Evolutionary conservation across 2,329 filamentous ascomycete species (phyloP).

Genomic region (Chrysoporthe puriensis): DNA sequence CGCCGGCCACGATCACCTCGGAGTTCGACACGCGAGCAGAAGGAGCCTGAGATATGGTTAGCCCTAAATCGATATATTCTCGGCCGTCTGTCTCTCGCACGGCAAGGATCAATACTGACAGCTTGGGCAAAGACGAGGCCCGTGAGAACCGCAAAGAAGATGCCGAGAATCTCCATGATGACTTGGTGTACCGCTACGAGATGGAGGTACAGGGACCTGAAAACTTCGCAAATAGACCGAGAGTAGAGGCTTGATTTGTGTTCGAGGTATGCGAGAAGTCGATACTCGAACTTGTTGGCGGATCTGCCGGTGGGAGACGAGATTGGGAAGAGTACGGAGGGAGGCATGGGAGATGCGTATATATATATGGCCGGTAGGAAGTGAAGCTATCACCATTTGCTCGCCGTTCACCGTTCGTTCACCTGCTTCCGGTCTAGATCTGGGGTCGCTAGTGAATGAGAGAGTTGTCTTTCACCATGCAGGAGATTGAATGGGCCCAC

Average conservation of each 20-base stretch:
- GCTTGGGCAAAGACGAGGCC: background rate
- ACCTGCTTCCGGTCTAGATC: background rate
- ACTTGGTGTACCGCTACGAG: background rate
- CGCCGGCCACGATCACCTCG: background rate
- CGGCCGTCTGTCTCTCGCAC: background rate
- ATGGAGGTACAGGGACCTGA: background rate
- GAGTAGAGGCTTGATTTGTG: background rate
- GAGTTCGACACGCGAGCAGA: background rate
- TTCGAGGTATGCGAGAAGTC: background rate
- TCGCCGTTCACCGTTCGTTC: background rate
- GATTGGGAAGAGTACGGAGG: background rate
- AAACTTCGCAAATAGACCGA: no score
- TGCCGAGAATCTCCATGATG: slow-evolving; percentile 3
- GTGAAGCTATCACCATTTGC: background rate
- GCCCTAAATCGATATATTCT: background rate
- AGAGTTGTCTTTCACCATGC: background rate
- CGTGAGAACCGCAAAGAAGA: slow-evolving; percentile 7
- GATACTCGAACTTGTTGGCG: background rate
- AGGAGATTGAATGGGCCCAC: background rate
- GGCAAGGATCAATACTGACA: slow-evolving; percentile 5
- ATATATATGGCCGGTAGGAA: background rate
- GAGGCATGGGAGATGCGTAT: background rate
- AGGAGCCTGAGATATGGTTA: background rate
- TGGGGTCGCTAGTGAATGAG: background rate
- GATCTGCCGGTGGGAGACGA: background rate